These are phyloP conservation scores for Bisporella sp. DNA, from an alignment of 2,329 filamentous ascomycete species.

Conservation along the genomic window DNA sequence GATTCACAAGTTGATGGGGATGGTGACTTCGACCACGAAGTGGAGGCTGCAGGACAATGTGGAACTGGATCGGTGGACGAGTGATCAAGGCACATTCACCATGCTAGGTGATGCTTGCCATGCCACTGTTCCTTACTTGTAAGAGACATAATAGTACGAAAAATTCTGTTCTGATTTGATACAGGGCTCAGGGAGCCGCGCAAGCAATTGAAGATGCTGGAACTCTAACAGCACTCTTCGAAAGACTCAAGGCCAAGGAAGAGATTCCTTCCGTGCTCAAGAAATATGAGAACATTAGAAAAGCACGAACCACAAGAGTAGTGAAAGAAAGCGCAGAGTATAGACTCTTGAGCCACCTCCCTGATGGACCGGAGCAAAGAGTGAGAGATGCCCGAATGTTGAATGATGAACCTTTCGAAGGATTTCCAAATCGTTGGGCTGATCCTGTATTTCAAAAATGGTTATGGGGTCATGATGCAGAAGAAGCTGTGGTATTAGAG, in stretches of 20 bases:
- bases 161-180: neutral
- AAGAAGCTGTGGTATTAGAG: neutral
- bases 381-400: constrained; percentile 4
- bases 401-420: constrained; percentile 12
- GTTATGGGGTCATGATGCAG: constrained; percentile 56
- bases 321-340: neutral
- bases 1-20: constrained; percentile 3
- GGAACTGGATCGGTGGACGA: neutral
- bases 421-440: constrained; percentile 31
- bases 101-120: constrained; percentile 52
- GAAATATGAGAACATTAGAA: constrained; percentile 50
- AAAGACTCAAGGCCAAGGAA: constrained; percentile 38
- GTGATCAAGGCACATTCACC: neutral
- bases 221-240: constrained; percentile 44
- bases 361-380: constrained; percentile 5
- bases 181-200: constrained; percentile 50
- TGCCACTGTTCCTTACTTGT: constrained; percentile 40
- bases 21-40: neutral
- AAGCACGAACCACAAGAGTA: constrained; percentile 37
- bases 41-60: constrained; percentile 1
- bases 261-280: constrained; percentile 36
- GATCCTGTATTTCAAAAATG: constrained; percentile 54
- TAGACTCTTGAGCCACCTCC: constrained; percentile 2
- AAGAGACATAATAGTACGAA: neutral
- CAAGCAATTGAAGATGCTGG: constrained; percentile 58